phyloP scores from a whole-genome alignment of 768 basidiomycete genomes.

The Boletus rubescentipes region DNA sequence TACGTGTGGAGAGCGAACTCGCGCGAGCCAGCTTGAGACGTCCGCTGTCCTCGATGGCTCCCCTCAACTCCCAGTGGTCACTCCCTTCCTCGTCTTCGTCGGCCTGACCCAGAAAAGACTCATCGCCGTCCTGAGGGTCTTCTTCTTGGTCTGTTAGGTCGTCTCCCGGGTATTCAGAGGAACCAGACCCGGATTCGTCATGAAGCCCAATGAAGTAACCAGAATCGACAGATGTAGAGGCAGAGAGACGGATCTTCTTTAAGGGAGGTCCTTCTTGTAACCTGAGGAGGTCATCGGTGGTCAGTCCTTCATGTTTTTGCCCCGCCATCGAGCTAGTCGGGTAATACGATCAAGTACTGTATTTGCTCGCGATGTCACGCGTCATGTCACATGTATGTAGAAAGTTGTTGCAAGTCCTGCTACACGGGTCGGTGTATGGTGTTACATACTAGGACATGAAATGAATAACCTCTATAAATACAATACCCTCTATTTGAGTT shows the following conservation, averaged over 20 bases:
- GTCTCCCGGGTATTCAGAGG: slow-evolving; percentile 4
- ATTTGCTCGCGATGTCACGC: background rate
- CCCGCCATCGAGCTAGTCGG: slow-evolving; percentile 14
- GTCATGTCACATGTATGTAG: slow-evolving; percentile 1
- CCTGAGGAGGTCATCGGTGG: slow-evolving; percentile 48
- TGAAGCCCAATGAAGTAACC: background rate
- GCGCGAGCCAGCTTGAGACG: slow-evolving; percentile 24
- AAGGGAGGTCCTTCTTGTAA: slow-evolving; percentile 41
- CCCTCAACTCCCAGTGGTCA: background rate
- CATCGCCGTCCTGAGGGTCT: slow-evolving; percentile 10
- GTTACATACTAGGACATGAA: background rate
- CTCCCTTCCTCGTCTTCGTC: background rate
- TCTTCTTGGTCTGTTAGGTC: slow-evolving; percentile 24
- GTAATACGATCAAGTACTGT: too few relatives aligned
- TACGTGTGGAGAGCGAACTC: slow-evolving; percentile 11
- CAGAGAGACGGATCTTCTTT: slow-evolving; percentile 35
- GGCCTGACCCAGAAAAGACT: slow-evolving; percentile 6
- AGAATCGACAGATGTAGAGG: background rate
- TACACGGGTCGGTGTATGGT: too few relatives aligned
- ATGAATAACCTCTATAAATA: background rate
- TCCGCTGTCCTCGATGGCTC: slow-evolving; percentile 14
- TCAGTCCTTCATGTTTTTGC: slow-evolving; percentile 26
- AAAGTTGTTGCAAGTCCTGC: too few relatives aligned
- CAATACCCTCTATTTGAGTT: background rate
- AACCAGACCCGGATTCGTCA: slow-evolving; percentile 4